Base-by-base conservation (phyloP, 371 early-diverging fungal genomes). In the Mortierella sp. region DNA sequence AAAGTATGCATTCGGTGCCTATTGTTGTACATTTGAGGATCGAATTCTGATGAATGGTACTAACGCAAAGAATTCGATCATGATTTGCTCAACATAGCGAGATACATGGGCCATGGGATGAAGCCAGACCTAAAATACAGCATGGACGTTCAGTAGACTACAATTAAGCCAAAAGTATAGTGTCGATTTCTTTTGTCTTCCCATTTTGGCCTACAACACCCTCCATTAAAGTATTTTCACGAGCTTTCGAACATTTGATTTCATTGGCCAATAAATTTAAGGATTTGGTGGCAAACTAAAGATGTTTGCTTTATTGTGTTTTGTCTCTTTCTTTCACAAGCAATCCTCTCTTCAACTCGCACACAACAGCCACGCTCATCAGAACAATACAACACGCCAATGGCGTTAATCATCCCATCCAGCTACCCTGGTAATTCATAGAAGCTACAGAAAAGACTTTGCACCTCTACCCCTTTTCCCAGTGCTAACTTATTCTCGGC, bases 21-120 rank as follows among this genome's bases (percentile, higher is more conserved):
- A 49, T 20, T 20, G 1, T 22, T 49, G 49, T 14, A 2, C 43
- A 14, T 40, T 40, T 40, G 43, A 5, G 1, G 30, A 30, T 30
- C 30, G 30, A 32, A 22, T 40, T 14, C 52, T 51, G 47, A 40
- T 54, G 20, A 22, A 14, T 14, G 32, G 14, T 68, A 69, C 64
- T 68, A 12, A 3, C 32, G 20, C 40, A 43, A 35, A 14, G 35
- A 43, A 51, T 54, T 30, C 37, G 40, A 30, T 47, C 62, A 28
- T 45, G 47, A 18, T 60, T 40, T 51, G 49, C 32, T 59, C 55
- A 49, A 32, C 47, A 9, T 45, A 95, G 95, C 81, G 96, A 96
- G 84, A 97, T 97, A 39, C 94, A 96, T 68, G 98, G 98, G 0
- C 97, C 98, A 22, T 98, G 98, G 98, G 98, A 98, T 84, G 97